These are phyloP conservation scores for Aspergillus ostianus DNA, from an alignment of 495 filamentous ascomycete species.

Conservation along the genomic window DNA sequence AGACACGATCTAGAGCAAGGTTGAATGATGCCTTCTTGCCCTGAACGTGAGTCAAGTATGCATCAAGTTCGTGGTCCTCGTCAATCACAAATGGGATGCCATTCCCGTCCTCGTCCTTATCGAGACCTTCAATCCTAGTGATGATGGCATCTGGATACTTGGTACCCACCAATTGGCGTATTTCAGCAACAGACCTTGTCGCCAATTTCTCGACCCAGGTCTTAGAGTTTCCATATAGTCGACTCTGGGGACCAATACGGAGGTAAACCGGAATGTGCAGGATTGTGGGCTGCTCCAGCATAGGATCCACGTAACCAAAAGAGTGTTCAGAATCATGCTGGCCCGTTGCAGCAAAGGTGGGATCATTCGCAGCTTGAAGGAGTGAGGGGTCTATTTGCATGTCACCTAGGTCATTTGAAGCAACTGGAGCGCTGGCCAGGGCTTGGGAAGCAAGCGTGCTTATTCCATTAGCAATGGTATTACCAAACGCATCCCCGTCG, in stretches of 20 bases:
- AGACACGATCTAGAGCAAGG: slow-evolving; percentile 36
- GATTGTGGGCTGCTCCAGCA: slow-evolving; percentile 25
- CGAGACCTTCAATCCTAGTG: slow-evolving; percentile 61
- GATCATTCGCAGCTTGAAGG: slow-evolving; percentile 51
- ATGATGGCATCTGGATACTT: slow-evolving; percentile 57
- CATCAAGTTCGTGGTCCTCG: slow-evolving; percentile 66
- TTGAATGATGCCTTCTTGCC: slow-evolving; percentile 65
- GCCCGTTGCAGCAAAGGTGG: slow-evolving; percentile 39
- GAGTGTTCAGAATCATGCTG: slow-evolving; percentile 39
- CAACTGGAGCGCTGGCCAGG: slow-evolving; percentile 45
- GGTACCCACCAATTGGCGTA: slow-evolving; percentile 52
- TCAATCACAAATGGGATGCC: slow-evolving; percentile 60
- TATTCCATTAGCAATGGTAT: slow-evolving; percentile 46
- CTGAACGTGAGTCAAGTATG: slow-evolving; percentile 62
- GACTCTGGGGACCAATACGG: slow-evolving; percentile 56
- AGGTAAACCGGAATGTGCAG: slow-evolving; percentile 60
- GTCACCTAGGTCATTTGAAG: slow-evolving; percentile 46
- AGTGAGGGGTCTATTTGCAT: slow-evolving; percentile 68
- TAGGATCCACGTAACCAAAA: slow-evolving; percentile 40
- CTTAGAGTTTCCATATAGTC: slow-evolving; percentile 41
- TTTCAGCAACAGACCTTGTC: slow-evolving; percentile 52
- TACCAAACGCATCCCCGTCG: slow-evolving; percentile 26
- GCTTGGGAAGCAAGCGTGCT: slow-evolving; percentile 52
- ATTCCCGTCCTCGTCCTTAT: slow-evolving; percentile 56
- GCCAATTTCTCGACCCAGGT: slow-evolving; percentile 64